A percentile compares a stretch with the other conserved stretches of the same genome.
Evolutionary conservation across 2,329 filamentous ascomycete species (phyloP).

Genomic region (Phialophora expanda): DNA sequence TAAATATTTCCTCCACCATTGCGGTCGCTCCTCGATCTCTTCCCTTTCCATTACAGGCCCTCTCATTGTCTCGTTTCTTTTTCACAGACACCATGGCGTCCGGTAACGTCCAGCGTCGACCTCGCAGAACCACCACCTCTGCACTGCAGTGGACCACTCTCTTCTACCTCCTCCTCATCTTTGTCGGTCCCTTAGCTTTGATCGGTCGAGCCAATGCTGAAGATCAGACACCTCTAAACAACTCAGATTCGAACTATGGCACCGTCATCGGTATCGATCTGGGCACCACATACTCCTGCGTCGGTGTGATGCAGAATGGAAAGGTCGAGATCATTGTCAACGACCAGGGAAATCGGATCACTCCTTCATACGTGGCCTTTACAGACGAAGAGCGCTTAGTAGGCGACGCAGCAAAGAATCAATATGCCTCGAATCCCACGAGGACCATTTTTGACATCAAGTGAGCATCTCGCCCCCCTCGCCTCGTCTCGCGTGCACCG

Average conservation of each 20-base stretch:
- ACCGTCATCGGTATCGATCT: constrained; percentile 96
- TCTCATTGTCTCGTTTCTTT: constrained; percentile 1
- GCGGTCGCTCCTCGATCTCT: constrained; percentile 13
- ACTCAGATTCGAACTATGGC: constrained; percentile 68
- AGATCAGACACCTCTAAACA: constrained; percentile 67
- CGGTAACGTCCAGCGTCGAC: constrained; percentile 36
- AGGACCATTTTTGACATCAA: constrained; percentile 83
- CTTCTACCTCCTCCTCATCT: constrained; percentile 88
- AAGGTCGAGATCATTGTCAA: constrained; percentile 96
- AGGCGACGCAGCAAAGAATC: constrained; percentile 97
- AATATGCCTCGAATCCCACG: constrained; percentile 78
- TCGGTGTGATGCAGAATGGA: constrained; percentile 94
- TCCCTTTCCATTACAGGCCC: constrained; percentile 11
- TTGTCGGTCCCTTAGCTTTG: constrained; percentile 82
- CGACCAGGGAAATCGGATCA: constrained; percentile 96
- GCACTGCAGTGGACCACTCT: constrained; percentile 80
- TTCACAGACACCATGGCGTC: constrained; percentile 22
- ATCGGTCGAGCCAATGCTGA: constrained; percentile 75
- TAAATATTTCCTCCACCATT: constrained; percentile 34
- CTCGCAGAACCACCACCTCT: constrained; percentile 34
- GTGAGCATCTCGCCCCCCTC: constrained; percentile 59
- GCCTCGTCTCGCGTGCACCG: not conserved
- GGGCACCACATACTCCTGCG: constrained; percentile 85
- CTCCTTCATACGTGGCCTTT: constrained; percentile 92
- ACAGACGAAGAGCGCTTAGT: constrained; percentile 96